Evolutionary conservation across 108 stramenopile species (phyloP), one percentile per base, ranked within the genome.

Genomic region (Epipyxis sp.): DNA sequence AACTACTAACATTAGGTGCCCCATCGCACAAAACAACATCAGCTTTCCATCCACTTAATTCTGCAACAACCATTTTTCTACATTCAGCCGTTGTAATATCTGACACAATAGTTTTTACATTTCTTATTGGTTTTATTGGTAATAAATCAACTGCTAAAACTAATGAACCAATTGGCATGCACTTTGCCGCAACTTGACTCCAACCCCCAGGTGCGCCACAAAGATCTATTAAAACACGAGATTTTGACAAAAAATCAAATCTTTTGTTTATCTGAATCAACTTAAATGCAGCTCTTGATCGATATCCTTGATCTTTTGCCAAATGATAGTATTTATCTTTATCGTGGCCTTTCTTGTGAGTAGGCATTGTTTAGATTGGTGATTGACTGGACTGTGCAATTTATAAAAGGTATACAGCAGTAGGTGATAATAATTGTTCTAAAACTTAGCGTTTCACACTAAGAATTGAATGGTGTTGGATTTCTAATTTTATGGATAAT

Each of bases 161-260:
- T 46, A 91, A 88, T 54, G 76, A 77, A 41, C 58, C 58, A 2
- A 59, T 78, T 50, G 89, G 86, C 84, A 92, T 90, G 69, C 86
- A 78, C 44, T 96, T 90, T 1, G 88, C 79, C 40, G 92, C 92
- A 6, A 99, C 94, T 85, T 99, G 99, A 34, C 94, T 91, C 99
- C 99, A 99, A 41, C 99, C 99, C 32, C 99, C 99, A 37, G 99
- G 99, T 32, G 99, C 99, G 27, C 96, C 99, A 85, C 99, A 99
- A 20, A 99, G 88, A 85, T 99, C 99, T 69, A 99, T 85, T 41
- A 81, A 78, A 1, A 93, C 91, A 45, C 87, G 88, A 37, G 95
- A 90, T 41, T 87, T 76, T 59, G 84, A 68, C 42, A 99, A 86
- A 39, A 97, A 80, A 41, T 90, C 87, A 88, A 91, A 95, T 83